Percentiles rank a stretch among this genome's conserved stretches.
Evolutionary conservation across 352 stramenopile genomes (phyloP).

Genomic region (Phytophthora aleatoria): DNA sequence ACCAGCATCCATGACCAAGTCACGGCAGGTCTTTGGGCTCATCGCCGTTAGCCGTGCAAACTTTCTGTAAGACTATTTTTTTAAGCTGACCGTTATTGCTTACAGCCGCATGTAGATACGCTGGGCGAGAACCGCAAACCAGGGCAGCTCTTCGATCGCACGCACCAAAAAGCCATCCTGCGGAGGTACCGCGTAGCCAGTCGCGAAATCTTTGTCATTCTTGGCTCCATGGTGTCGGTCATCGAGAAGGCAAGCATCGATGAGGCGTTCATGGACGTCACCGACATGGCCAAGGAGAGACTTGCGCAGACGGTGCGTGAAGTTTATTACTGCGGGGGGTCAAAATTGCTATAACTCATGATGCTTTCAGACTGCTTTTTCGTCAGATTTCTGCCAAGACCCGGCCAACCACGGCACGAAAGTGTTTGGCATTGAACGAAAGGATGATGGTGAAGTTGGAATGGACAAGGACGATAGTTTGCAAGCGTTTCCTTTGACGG

Average conservation of each 20-base stretch:
- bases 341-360: slow-evolving; percentile 3
- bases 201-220: slow-evolving; percentile 75
- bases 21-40: too few species aligned
- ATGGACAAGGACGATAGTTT: slow-evolving; percentile 16
- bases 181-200: slow-evolving; percentile 80
- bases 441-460: slow-evolving; percentile 27
- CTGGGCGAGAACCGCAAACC: slow-evolving; percentile 76
- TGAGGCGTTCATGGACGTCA: slow-evolving; percentile 85
- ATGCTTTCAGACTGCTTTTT: slow-evolving; percentile 40
- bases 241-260: slow-evolving; percentile 84
- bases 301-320: slow-evolving; percentile 50
- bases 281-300: slow-evolving; percentile 59
- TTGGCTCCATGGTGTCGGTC: slow-evolving; percentile 51
- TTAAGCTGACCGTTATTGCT: slow-evolving; percentile 20
- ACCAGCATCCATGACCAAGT: too few species aligned
- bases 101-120: slow-evolving; percentile 82
- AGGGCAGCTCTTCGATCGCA: slow-evolving; percentile 65
- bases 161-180: slow-evolving; percentile 84
- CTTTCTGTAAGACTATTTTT: neutral
- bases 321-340: neutral
- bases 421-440: slow-evolving; percentile 63
- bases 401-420: slow-evolving; percentile 64
- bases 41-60: neutral
- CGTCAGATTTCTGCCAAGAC: slow-evolving; percentile 71
- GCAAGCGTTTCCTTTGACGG: slow-evolving; percentile 60